A percentile compares a stretch with the other conserved stretches of the same genome.
Evolutionary conservation across 495 filamentous ascomycete species (phyloP).

Genomic region (Penicillium daleae): DNA sequence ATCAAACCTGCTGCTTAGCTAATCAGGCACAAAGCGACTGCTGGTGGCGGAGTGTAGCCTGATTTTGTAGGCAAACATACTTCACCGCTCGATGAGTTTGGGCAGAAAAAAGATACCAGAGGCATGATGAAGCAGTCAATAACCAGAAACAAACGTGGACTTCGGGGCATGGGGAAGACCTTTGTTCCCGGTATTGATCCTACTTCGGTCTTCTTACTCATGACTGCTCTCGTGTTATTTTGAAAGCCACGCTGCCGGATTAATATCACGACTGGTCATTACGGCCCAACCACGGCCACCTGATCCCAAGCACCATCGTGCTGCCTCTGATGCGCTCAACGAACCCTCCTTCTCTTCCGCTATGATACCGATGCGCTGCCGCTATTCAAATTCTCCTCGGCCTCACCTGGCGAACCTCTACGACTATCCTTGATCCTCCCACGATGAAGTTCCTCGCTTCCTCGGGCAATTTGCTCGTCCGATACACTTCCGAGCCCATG

Average conservation of each 20-base stretch:
- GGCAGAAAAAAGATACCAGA: conserved; percentile 18
- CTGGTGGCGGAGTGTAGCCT: conserved; percentile 17
- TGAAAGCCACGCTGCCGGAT: neutral
- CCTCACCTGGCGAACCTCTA: neutral
- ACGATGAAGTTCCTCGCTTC: conserved; percentile 24
- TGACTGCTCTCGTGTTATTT: neutral
- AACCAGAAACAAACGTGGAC: neutral
- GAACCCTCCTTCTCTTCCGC: neutral
- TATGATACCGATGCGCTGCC: conserved; percentile 25
- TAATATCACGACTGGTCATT: neutral
- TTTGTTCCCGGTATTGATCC: neutral
- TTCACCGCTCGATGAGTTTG: conserved; percentile 24
- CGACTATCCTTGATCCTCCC: conserved; percentile 5
- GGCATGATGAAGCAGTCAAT: neutral
- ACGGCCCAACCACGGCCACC: neutral
- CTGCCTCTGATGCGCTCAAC: conserved; percentile 7
- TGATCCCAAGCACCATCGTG: neutral
- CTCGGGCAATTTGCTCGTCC: conserved; percentile 27
- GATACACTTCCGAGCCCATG: conserved; percentile 27
- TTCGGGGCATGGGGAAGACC: neutral
- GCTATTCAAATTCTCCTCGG: conserved; percentile 1
- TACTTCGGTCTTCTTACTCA: neutral
- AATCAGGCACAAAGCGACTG: conserved; percentile 38
- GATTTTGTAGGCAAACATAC: neutral
- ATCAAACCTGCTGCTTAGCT: conserved; percentile 35